Evolutionary conservation across 345 rosid species (phyloP), one percentile per base, ranked within the genome.

Genomic region (Aquilaria sinensis): DNA sequence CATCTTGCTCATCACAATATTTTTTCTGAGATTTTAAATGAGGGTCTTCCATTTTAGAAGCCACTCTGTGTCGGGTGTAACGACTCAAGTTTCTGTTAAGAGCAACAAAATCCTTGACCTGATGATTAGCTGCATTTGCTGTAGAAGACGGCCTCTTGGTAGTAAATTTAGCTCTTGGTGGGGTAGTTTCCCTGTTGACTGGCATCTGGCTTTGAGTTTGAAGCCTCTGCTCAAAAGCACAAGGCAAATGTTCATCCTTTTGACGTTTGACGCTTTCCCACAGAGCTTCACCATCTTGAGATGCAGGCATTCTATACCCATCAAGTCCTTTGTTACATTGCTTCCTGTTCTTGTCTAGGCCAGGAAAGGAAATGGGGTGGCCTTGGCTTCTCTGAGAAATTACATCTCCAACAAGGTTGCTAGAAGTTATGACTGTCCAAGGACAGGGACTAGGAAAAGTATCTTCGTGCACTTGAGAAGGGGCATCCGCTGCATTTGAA

Each of bases 51-150:
- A 64, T 72, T 63, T 63, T 77, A 65, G 59, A 51, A 16, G 78
- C 74, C 29, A 68, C 56, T 68, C 90, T 77, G 13, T 68, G 63
- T 45, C 78, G 70, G 41, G 70, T 67, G 67, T 68, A 79, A 45
- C 88, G 75, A 66, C 70, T 75, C 67, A 82, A 66, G 64, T 67
- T 85, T 73, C 85, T 75, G 72, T 79, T 90, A 53, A 79, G 61
- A 50, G 88, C 80, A 69, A 85, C 79, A 78, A 78, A 84, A 69
- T 81, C 86, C 62, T 83, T 92, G 29, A 76, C 67, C 52, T 69
- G 77, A 37, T 37, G 43, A 62, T 63, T 60, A 60, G 68, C 67
- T 12, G 74, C 77, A 72, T 70, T 75, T 15, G 65, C 73, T 37
- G 43, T 9, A 37, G 43, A 66, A 31, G 76, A 72, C 51, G 76